Evolutionary conservation across 495 filamentous ascomycete species (phyloP).

Genomic region (Endocarpon pusillum): DNA sequence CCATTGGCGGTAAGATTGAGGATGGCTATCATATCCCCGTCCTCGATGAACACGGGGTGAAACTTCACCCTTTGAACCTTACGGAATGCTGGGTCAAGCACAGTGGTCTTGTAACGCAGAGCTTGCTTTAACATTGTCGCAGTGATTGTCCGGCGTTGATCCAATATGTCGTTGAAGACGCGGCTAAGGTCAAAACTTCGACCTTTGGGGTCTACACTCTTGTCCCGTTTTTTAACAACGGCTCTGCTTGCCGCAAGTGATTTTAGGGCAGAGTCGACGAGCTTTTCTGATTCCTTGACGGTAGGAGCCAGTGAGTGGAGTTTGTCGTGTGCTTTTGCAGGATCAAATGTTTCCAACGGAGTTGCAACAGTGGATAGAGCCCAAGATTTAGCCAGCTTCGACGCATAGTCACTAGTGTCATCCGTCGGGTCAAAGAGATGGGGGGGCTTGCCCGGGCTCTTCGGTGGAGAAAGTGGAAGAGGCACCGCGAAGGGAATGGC

Average conservation of each 20-base stretch:
- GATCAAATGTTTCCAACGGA: too few relatives aligned
- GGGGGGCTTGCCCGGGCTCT: too few relatives aligned
- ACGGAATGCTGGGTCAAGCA: constrained; percentile 37
- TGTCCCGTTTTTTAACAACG: constrained; percentile 15
- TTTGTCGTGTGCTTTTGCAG: too few relatives aligned
- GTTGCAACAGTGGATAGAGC: too few relatives aligned
- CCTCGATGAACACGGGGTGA: constrained; percentile 16
- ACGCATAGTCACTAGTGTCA: too few relatives aligned
- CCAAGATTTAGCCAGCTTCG: too few relatives aligned
- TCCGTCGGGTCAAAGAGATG: too few relatives aligned
- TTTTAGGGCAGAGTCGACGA: too few relatives aligned
- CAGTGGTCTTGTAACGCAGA: constrained; percentile 34
- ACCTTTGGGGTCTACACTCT: too few relatives aligned
- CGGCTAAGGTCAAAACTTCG: constrained; percentile 41
- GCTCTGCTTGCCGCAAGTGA: constrained; percentile 13
- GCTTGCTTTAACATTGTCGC: constrained; percentile 34
- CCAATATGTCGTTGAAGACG: constrained; percentile 30
- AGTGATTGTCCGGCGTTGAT: constrained; percentile 27
- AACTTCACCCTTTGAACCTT: constrained; percentile 5
- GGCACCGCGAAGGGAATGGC: constrained; percentile 21
- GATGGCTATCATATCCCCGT: constrained; percentile 53
- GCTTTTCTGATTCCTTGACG: too few relatives aligned
- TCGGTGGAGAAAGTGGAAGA: too few relatives aligned
- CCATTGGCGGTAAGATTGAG: constrained; percentile 48
- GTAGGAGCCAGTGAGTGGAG: too few relatives aligned